Percentiles rank a stretch among this genome's conserved stretches.
Conservation (phyloP, 2,329 filamentous ascomycete species). For the Cadophora sp. region DNA sequence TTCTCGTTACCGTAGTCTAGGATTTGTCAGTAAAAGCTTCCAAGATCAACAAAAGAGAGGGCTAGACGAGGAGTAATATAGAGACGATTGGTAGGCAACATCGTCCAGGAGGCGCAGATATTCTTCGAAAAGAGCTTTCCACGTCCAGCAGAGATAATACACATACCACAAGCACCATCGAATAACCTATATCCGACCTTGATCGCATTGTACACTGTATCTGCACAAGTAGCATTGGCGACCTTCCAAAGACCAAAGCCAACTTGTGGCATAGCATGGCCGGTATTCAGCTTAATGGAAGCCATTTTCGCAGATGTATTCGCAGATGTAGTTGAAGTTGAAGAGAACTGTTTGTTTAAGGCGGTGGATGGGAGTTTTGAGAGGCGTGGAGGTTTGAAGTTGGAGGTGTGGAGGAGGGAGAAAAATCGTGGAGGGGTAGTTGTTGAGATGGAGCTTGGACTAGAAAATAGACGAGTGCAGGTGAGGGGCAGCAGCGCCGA, state of each 20-base stretch:
- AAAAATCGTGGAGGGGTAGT: conserved; percentile 13
- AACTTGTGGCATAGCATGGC: conserved; percentile 63
- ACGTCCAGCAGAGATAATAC: background rate
- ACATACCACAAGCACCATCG: conserved; percentile 63
- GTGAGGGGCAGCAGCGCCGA: conserved; percentile 8
- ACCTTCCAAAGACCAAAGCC: conserved; percentile 77
- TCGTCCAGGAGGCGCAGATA: background rate
- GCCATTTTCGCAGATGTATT: conserved; percentile 37
- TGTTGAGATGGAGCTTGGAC: conserved; percentile 1
- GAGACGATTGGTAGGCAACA: background rate
- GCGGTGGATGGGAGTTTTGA: background rate
- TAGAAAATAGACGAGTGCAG: conserved; percentile 10
- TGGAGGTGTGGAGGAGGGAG: background rate
- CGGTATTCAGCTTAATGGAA: conserved; percentile 54
- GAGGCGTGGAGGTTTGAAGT: background rate
- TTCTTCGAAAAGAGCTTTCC: background rate
- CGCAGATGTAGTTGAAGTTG: background rate
- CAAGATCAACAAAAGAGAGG: background rate
- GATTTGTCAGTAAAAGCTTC: background rate
- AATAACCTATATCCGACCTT: conserved; percentile 66
- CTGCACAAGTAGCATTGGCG: conserved; percentile 65
- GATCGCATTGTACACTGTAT: conserved; percentile 71
- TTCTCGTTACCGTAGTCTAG: conserved; percentile 84
- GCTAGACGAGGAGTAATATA: background rate
- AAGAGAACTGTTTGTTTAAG: background rate